These are phyloP conservation scores for Capronia coronata DNA, from an alignment of 2,329 filamentous ascomycete genomes.

Conservation along the genomic window DNA sequence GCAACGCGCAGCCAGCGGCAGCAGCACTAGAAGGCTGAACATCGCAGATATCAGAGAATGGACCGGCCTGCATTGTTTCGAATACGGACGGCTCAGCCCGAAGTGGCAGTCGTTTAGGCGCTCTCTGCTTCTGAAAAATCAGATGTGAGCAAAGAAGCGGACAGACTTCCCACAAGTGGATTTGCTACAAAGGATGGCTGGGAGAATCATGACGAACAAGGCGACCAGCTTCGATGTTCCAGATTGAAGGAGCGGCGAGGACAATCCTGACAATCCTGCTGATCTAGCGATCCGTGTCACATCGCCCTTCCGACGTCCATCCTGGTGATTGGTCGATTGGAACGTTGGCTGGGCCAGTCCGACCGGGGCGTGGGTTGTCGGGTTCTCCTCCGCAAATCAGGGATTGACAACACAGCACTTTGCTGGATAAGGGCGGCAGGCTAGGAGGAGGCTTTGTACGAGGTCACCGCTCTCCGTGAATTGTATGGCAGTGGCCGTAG, in stretches of 20 bases:
- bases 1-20: constrained; percentile 6
- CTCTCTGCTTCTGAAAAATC: background rate
- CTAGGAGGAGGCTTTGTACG: constrained; percentile 8
- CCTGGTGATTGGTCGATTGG: constrained; percentile 16
- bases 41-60: constrained; percentile 6
- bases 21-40: constrained; percentile 21
- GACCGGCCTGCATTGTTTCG: background rate
- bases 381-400: constrained; percentile 23
- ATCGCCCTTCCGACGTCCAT: constrained; percentile 2
- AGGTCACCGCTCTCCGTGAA: too few species aligned
- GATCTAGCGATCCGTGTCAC: constrained; percentile 17
- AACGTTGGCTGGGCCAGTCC: constrained; percentile 9
- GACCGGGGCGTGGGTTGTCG: constrained; percentile 3
- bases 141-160: background rate
- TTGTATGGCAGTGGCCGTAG: background rate
- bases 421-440: constrained; percentile 15
- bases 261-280: constrained; percentile 8
- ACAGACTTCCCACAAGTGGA: background rate
- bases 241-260: constrained; percentile 5
- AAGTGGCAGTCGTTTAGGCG: background rate
- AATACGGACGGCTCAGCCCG: background rate
- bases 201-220: constrained; percentile 7
- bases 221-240: constrained; percentile 8
- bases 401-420: constrained; percentile 22
- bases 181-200: constrained; percentile 6